These are phyloP conservation scores for Oemleria cerasiformis DNA, from an alignment of 306 rosid species.

Conservation along the genomic window DNA sequence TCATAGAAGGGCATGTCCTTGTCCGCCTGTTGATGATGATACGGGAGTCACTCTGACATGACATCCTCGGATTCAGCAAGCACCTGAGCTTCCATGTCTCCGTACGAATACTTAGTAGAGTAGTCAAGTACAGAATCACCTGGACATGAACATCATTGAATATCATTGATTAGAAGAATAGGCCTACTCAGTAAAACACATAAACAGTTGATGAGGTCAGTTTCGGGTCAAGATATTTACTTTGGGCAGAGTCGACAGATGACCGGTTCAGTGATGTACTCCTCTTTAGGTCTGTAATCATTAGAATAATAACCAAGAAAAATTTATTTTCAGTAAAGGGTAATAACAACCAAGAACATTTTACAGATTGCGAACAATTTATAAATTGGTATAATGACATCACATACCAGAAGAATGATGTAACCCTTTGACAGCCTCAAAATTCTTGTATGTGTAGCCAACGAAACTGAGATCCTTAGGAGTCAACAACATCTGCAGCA, in stretches of 20 bases:
- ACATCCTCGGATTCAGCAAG: constrained; percentile 32
- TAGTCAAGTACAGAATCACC: constrained; percentile 64
- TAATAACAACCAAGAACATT: not conserved
- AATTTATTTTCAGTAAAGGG: not conserved
- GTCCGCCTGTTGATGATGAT: constrained; percentile 25
- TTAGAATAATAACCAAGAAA: not conserved
- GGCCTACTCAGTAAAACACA: not conserved
- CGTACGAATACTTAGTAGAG: constrained; percentile 27
- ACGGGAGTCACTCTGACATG: constrained; percentile 35
- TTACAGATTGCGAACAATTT: not conserved
- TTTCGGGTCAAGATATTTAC: constrained; percentile 35
- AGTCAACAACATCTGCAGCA: constrained; percentile 60
- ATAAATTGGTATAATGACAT: constrained; percentile 13
- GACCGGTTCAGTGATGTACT: constrained; percentile 35
- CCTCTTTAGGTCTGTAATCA: constrained; percentile 37
- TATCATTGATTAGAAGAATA: not conserved
- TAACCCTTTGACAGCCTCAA: constrained; percentile 79
- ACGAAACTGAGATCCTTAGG: constrained; percentile 91
- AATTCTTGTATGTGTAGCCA: constrained; percentile 93
- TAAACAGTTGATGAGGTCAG: not conserved
- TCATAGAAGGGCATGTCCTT: constrained; percentile 10
- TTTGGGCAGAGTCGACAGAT: constrained; percentile 51
- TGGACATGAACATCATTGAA: constrained; percentile 23
- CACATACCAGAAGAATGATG: constrained; percentile 52
- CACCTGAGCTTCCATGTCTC: constrained; percentile 24